These are phyloP conservation scores for Tulasnella sp. DNA, from an alignment of 768 basidiomycete species.

Conservation along the genomic window DNA sequence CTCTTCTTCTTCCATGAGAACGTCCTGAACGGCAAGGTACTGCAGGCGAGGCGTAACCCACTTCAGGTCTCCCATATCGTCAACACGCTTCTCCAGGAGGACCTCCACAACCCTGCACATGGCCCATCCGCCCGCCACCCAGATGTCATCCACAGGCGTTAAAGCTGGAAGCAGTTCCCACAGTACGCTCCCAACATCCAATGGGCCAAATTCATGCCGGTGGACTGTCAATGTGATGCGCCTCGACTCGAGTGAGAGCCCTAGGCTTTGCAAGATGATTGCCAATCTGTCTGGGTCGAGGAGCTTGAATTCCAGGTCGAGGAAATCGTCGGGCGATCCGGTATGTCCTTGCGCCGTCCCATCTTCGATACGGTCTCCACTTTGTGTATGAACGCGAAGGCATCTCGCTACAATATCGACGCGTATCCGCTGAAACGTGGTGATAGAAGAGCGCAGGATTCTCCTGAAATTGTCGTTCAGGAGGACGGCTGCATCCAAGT, in stretches of 20 bases:
- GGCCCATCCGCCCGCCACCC: background rate
- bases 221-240: background rate
- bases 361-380: too few species aligned
- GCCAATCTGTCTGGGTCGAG: background rate
- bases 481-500: too few species aligned
- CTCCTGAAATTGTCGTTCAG: too few species aligned
- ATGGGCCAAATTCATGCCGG: background rate
- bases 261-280: background rate
- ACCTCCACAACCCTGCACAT: background rate
- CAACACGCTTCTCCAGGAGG: background rate
- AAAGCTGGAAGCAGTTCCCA: background rate
- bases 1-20: background rate
- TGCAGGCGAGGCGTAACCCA: background rate
- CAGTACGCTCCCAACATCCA: background rate
- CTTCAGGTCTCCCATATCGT: background rate
- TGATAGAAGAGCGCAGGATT: too few species aligned
- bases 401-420: too few species aligned
- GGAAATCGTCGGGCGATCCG: too few species aligned
- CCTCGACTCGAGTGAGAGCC: background rate
- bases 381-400: too few species aligned
- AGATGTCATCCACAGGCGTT: background rate
- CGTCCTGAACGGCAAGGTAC: background rate
- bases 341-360: too few species aligned
- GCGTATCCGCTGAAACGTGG: too few species aligned
- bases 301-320: too few species aligned